phyloP scores from a whole-genome alignment of 768 basidiomycete genomes.

The Cystobasidium ongulense region DNA sequence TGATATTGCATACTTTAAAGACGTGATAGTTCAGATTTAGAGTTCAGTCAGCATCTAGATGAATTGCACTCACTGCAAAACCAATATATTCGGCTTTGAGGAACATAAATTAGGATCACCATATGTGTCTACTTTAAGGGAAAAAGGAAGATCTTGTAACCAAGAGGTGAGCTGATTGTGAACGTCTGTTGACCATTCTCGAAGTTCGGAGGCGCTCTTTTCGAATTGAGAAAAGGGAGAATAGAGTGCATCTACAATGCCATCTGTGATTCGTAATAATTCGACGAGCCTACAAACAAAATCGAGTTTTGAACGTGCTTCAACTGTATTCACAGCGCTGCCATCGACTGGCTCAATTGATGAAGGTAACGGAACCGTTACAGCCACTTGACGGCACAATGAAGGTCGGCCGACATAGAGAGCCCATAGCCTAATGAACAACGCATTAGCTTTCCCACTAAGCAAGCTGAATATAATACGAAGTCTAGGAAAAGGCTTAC shows the following conservation, averaged over 20 bases:
- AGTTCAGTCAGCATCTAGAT: background rate
- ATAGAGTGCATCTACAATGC: background rate
- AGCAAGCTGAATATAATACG: background rate
- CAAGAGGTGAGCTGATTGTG: background rate
- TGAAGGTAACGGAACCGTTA: background rate
- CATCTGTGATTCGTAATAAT: background rate
- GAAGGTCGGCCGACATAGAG: background rate
- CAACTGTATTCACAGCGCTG: background rate
- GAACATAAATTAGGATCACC: background rate
- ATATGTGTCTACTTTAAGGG: background rate
- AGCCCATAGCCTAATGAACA: background rate
- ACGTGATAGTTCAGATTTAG: background rate
- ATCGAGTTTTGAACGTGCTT: background rate
- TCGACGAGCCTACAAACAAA: background rate
- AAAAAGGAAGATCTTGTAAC: background rate
- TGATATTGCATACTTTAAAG: conserved; percentile 1
- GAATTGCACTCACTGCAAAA: background rate
- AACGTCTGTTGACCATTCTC: background rate
- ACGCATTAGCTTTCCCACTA: background rate
- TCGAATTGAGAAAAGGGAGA: background rate
- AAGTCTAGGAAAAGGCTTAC: background rate
- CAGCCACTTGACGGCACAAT: background rate
- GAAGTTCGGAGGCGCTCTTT: background rate
- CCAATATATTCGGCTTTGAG: background rate
- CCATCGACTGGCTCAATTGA: background rate